Evolutionary conservation across 352 stramenopile genomes (phyloP), one percentile per base, ranked within the genome.

Genomic region (Phytophthora kernoviae): DNA sequence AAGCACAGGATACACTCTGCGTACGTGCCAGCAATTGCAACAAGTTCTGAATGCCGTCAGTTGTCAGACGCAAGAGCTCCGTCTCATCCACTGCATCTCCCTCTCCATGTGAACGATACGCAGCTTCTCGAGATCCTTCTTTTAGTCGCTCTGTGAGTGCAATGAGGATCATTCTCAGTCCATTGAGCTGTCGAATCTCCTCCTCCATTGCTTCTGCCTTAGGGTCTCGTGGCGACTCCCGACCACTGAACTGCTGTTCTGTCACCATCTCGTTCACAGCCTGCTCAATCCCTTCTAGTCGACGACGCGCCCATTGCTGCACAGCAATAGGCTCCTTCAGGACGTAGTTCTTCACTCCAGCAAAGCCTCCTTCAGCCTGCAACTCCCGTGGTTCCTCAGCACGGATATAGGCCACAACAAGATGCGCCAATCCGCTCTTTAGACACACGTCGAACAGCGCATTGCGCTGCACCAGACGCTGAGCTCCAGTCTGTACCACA

Each of bases 291-390:
- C 36, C 41, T 21, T 90, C 79, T 0, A 94, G 66, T 47, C 70
- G 75, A 6, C 70, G 79, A 7, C 79, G 77, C 14, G 72, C 70
- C 84, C 84, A 94, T 61, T 94, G 84, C 45, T 92, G 81, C 47
- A 92, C 81, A 42, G 84, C 84, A 36, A 94, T 89, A 18, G 84
- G 84, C 30, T 94, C 84, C 44, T 88, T 89, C 8, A 94, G 58
- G 50, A 91, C 81, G 54, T 92, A 92, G 30, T 70, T 75, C 48
- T 81, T 75, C 14, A 71, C 61, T 6, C 65, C 59, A 57, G 53
- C 47, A 26, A 76, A 76, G 27, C 49, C 49, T 18, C 45, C 50
- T 45, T 73, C 54, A 9, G 61, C 44, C 36, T 72, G 61, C 42
- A 54, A 30, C 14, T 46, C 26, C 6, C 58, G 37, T 33, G 56